Percentiles rank a stretch among this genome's conserved stretches.
phyloP scores from a whole-genome alignment of 345 rosid species.

The Melaleuca quinquenervia region DNA sequence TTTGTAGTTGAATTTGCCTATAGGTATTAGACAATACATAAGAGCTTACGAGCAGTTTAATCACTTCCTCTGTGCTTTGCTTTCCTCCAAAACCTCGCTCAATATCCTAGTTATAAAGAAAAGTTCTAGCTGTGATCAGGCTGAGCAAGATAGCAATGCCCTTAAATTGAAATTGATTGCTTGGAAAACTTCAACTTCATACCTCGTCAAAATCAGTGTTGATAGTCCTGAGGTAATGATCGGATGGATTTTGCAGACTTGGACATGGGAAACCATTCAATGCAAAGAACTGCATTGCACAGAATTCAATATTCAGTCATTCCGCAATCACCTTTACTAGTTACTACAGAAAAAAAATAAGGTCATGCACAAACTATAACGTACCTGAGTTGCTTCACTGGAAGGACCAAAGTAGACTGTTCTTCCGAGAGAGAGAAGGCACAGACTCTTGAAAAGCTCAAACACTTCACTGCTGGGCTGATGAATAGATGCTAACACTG shows the following conservation, averaged over 20 bases:
- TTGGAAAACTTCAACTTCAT: not conserved
- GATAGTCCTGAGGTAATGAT: constrained; percentile 39
- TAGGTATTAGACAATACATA: constrained; percentile 19
- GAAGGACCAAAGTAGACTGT: constrained; percentile 43
- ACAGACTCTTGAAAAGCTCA: constrained; percentile 29
- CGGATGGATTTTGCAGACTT: constrained; percentile 31
- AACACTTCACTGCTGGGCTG: constrained; percentile 45
- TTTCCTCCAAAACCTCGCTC: not conserved
- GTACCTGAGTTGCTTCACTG: constrained; percentile 21
- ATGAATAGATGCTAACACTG: constrained; percentile 33
- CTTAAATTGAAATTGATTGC: constrained; percentile 6
- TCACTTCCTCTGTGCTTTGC: constrained; percentile 14
- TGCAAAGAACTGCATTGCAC: constrained; percentile 31
- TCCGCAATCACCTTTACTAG: not conserved
- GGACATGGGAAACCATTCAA: constrained; percentile 43
- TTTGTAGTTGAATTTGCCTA: constrained; percentile 8
- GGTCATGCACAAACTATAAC: not conserved
- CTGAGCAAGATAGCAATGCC: not conserved
- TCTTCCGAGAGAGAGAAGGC: constrained; percentile 36
- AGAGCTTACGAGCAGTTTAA: constrained; percentile 15
- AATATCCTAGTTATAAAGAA: not conserved
- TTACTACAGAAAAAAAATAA: not conserved
- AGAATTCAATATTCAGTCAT: not conserved
- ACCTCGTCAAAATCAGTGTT: constrained; percentile 39
- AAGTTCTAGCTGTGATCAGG: not conserved